Percentiles rank a stretch among this genome's conserved stretches.
These are phyloP conservation scores for Talaromyces piceae DNA, from an alignment of 2,329 filamentous ascomycete species.

Conservation along the genomic window DNA sequence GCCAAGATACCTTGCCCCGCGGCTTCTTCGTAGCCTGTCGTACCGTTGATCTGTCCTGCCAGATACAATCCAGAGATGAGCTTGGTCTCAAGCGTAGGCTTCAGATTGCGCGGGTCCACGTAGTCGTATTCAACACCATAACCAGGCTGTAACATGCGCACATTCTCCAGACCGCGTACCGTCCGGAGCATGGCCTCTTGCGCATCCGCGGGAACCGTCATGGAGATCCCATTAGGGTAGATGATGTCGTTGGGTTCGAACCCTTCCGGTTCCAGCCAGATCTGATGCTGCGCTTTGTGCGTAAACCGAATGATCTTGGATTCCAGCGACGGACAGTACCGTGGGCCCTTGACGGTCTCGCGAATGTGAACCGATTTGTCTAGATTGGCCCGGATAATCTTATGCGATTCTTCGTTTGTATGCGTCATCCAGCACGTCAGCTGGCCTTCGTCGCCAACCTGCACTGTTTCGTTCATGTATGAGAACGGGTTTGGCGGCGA, in stretches of 20 bases:
- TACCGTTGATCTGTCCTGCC: constrained; percentile 96
- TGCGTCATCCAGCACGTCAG: constrained; percentile 79
- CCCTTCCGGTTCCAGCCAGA: constrained; percentile 96
- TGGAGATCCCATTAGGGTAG: constrained; percentile 94
- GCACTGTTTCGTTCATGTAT: constrained; percentile 71
- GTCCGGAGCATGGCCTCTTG: constrained; percentile 81
- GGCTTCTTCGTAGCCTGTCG: constrained; percentile 96
- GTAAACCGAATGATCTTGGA: constrained; percentile 86
- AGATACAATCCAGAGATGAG: constrained; percentile 80
- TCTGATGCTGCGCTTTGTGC: constrained; percentile 72
- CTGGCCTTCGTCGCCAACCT: constrained; percentile 63
- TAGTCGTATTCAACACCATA: constrained; percentile 99
- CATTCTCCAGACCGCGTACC: constrained; percentile 79
- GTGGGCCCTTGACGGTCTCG: constrained; percentile 85
- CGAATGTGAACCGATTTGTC: constrained; percentile 94
- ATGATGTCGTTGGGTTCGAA: constrained; percentile 76
- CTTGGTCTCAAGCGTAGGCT: constrained; percentile 89
- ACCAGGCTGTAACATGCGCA: constrained; percentile 85
- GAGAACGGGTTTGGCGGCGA: constrained; percentile 84
- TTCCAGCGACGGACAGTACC: constrained; percentile 93
- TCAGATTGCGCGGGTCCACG: constrained; percentile 82
- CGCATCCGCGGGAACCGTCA: constrained; percentile 86
- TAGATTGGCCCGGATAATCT: constrained; percentile 79
- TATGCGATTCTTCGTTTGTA: constrained; percentile 76
- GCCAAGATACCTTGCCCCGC: constrained; percentile 88